phyloP scores from a whole-genome alignment of 495 filamentous ascomycete genomes.

The Penicillium cosmopolitanum region DNA sequence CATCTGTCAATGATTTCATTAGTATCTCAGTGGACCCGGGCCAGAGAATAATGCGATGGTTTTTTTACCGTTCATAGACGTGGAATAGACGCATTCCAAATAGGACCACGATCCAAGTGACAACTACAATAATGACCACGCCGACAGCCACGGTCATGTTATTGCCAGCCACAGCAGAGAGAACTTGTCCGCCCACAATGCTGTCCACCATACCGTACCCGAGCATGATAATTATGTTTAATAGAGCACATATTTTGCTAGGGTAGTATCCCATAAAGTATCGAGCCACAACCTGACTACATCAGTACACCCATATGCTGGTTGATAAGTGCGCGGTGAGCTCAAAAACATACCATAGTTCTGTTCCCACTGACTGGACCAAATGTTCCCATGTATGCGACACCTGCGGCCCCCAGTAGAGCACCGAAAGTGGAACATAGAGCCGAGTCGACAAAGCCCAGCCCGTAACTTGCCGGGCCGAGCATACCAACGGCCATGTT shows the following conservation, averaged over 20 bases:
- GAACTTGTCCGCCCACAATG: constrained; percentile 50
- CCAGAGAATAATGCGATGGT: neutral
- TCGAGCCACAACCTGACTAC: constrained; percentile 58
- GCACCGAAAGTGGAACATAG: constrained; percentile 61
- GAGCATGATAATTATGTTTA: constrained; percentile 69
- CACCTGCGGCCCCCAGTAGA: constrained; percentile 55
- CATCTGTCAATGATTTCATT: constrained; percentile 37
- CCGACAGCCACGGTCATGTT: constrained; percentile 62
- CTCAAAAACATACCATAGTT: constrained; percentile 54
- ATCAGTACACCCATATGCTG: neutral
- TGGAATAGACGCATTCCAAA: constrained; percentile 74
- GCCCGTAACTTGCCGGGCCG: constrained; percentile 59
- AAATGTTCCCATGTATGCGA: constrained; percentile 66
- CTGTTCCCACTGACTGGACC: constrained; percentile 67
- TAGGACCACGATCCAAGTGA: constrained; percentile 62
- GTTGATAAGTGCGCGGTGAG: neutral
- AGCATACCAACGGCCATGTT: constrained; percentile 66
- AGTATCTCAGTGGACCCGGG: neutral
- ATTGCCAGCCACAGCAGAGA: constrained; percentile 55
- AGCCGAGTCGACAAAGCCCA: constrained; percentile 63
- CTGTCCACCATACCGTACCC: constrained; percentile 68
- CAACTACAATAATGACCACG: constrained; percentile 61
- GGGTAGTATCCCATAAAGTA: constrained; percentile 77
- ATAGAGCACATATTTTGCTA: constrained; percentile 61
- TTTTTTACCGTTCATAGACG: constrained; percentile 51